phyloP scores from a whole-genome alignment of 208 protist genomes.

The Leishmania braziliensis region DNA sequence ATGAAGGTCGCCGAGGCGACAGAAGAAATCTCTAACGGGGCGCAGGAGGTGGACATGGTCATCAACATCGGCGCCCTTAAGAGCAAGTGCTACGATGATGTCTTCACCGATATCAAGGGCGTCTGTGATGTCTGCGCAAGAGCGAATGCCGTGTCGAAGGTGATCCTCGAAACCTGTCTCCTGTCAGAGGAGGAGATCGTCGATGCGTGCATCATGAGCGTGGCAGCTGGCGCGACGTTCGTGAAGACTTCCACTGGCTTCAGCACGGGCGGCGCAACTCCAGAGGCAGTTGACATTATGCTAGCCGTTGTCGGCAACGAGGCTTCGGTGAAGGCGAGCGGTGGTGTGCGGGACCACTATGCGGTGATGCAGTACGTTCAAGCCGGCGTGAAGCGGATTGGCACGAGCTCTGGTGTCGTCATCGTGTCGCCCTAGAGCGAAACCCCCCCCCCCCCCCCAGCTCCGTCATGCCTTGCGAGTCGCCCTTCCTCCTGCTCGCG shows the following conservation, averaged over 20 bases:
- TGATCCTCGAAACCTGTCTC: conserved; percentile 95
- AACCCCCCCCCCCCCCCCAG: no score
- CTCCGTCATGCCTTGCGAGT: no score
- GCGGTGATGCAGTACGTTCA: conserved; percentile 84
- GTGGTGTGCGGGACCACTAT: conserved; percentile 83
- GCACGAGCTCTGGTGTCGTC: conserved; percentile 87
- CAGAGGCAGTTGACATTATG: conserved; percentile 91
- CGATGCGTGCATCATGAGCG: conserved; percentile 84
- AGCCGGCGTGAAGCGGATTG: conserved; percentile 89
- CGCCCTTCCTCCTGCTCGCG: neutral
- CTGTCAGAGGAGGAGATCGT: conserved; percentile 90
- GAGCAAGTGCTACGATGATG: conserved; percentile 78
- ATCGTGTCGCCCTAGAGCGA: conserved; percentile 51
- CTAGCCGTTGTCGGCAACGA: conserved; percentile 83
- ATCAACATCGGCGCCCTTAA: conserved; percentile 92
- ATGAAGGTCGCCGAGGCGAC: conserved; percentile 88
- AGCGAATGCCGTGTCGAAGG: conserved; percentile 60
- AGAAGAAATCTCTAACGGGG: conserved; percentile 72
- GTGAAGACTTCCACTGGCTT: conserved; percentile 97
- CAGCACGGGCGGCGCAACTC: conserved; percentile 85
- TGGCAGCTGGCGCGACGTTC: conserved; percentile 87
- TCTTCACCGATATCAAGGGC: conserved; percentile 88
- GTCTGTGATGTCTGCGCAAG: conserved; percentile 54
- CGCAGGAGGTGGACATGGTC: conserved; percentile 95
- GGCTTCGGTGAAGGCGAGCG: conserved; percentile 88